phyloP scores from a whole-genome alignment of 768 basidiomycete species.

The Xanthoconium stramineum region DNA sequence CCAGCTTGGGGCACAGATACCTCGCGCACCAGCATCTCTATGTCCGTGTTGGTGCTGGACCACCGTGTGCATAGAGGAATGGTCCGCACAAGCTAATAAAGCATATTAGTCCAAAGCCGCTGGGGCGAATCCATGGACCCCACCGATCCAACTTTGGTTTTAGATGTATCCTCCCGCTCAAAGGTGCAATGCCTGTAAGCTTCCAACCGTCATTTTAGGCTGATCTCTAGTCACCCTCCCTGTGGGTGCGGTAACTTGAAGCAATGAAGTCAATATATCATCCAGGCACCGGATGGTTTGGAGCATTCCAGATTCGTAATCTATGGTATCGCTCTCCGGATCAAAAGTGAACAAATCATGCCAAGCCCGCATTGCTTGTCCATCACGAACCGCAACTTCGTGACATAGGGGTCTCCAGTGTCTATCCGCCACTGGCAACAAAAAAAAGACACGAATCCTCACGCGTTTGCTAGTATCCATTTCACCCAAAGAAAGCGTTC shows the following conservation, averaged over 20 bases:
- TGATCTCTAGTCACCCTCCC: not conserved
- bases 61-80: not conserved
- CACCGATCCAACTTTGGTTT: not conserved
- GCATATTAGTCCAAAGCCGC: not conserved
- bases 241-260: conserved; percentile 1
- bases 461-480: not conserved
- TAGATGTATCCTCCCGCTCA: not conserved
- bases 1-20: not conserved
- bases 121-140: not conserved
- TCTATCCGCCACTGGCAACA: not conserved
- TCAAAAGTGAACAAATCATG: not conserved
- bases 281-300: not conserved
- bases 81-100: not conserved
- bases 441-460: not conserved
- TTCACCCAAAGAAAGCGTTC: not conserved
- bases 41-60: not conserved
- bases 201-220: not conserved
- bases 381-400: not conserved
- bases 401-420: not conserved
- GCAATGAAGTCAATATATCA: not conserved
- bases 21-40: not conserved
- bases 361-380: not conserved
- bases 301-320: conserved; percentile 1
- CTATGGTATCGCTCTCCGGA: not conserved
- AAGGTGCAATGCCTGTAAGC: conserved; percentile 1